phyloP scores from a whole-genome alignment of 306 rosid species.

The Ormosia semicastrata region DNA sequence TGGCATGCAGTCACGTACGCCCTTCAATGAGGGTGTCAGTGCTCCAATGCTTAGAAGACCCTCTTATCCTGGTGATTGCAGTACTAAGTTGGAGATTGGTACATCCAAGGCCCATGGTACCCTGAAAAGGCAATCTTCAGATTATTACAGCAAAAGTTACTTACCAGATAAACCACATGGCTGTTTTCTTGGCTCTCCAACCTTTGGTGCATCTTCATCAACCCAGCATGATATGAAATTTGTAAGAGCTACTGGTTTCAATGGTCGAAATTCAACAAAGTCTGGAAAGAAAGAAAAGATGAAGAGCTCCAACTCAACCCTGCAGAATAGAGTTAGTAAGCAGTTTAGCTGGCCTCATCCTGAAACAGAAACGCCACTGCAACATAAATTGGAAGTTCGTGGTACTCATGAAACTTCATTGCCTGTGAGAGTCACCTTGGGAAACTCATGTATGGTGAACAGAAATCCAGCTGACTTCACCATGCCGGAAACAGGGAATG shows the following conservation, averaged over 20 bases:
- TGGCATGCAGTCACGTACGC: constrained; percentile 66
- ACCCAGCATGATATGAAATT: constrained; percentile 44
- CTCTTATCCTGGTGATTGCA: constrained; percentile 50
- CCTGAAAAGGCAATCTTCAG: constrained; percentile 47
- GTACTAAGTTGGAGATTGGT: constrained; percentile 55
- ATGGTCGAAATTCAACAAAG: constrained; percentile 45
- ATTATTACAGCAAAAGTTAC: constrained; percentile 41
- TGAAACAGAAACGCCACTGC: constrained; percentile 39
- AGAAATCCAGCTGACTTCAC: constrained; percentile 95
- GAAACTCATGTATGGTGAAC: constrained; percentile 54
- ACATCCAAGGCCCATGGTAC: constrained; percentile 47
- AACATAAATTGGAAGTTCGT: constrained; percentile 31
- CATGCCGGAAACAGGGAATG: constrained; percentile 59
- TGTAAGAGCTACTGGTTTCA: constrained; percentile 34
- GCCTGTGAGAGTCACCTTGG: constrained; percentile 41
- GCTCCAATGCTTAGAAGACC: constrained; percentile 58
- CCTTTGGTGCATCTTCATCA: constrained; percentile 58
- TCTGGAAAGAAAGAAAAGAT: constrained; percentile 57
- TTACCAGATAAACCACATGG: constrained; percentile 55
- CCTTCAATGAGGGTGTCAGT: constrained; percentile 51
- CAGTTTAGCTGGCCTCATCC: constrained; percentile 32
- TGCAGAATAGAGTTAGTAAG: constrained; percentile 39
- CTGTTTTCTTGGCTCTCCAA: constrained; percentile 47
- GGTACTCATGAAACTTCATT: constrained; percentile 40
- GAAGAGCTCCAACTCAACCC: constrained; percentile 43